Evolutionary conservation across 176 grass and related monocot genomes (phyloP).

Genomic region (Rhynchospora breviuscula): DNA sequence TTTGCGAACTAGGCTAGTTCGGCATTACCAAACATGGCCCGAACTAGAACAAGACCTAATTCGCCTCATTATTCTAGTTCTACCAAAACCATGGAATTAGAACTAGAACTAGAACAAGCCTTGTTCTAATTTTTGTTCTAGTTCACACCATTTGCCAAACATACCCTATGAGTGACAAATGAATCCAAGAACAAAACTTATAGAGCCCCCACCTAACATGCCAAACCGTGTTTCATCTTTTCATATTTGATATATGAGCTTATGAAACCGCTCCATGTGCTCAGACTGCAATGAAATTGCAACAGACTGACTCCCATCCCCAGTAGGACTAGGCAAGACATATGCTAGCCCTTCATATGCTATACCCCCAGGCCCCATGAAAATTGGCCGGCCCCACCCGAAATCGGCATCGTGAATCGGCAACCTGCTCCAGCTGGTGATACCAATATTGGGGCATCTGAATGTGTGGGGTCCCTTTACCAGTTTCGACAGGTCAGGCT

Average conservation of each 20-base stretch:
- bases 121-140: no score
- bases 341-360: slow-evolving; percentile 30
- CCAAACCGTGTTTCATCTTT: neutral
- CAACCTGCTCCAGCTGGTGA: slow-evolving; percentile 36
- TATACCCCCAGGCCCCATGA: slow-evolving; percentile 27
- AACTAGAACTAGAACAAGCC: no score
- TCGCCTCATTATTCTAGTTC: no score
- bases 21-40: no score
- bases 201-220: neutral
- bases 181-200: neutral
- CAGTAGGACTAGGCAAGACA: slow-evolving; percentile 18
- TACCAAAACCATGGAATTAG: no score
- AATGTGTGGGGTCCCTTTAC: slow-evolving; percentile 9
- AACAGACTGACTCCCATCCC: slow-evolving; percentile 23
- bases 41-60: no score
- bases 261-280: slow-evolving; percentile 10
- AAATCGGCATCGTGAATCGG: slow-evolving; percentile 33
- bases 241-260: slow-evolving; percentile 20
- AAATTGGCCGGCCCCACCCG: slow-evolving; percentile 23
- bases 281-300: slow-evolving; percentile 19
- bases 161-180: neutral
- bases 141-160: no score
- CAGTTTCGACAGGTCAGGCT: slow-evolving; percentile 11
- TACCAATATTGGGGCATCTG: slow-evolving; percentile 32
- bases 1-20: no score